Evolutionary conservation across 176 grass and related monocot genomes (phyloP).

Genomic region (Zoysia pacifica): DNA sequence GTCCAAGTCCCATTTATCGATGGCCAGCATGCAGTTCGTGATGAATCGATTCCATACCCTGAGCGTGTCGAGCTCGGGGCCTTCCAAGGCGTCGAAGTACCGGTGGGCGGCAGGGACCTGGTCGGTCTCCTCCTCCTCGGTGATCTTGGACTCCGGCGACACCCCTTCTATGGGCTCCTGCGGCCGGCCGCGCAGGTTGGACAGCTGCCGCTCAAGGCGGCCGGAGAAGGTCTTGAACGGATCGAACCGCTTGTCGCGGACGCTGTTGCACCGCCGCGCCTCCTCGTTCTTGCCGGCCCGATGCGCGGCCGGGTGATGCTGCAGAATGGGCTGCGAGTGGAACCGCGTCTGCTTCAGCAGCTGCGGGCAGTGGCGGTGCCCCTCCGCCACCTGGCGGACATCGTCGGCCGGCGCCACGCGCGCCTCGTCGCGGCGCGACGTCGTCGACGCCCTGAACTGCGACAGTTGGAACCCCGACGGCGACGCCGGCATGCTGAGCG

Average conservation of each 20-base stretch:
- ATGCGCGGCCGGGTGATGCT: not conserved
- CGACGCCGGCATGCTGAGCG: constrained; percentile 68
- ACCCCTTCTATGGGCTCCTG: constrained; percentile 28
- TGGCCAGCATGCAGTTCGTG: too few relatives aligned
- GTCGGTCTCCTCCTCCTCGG: constrained; percentile 67
- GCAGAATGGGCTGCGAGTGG: constrained; percentile 68
- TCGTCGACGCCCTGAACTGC: constrained; percentile 37
- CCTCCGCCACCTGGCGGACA: not conserved
- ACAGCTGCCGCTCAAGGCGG: constrained; percentile 78
- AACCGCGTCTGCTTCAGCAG: constrained; percentile 55
- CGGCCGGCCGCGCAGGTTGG: constrained; percentile 73
- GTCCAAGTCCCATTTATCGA: too few relatives aligned
- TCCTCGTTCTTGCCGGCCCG: not conserved
- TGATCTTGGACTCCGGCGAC: constrained; percentile 9
- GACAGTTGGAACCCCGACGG: constrained; percentile 68
- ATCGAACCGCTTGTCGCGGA: constrained; percentile 70
- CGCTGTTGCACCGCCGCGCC: constrained; percentile 27
- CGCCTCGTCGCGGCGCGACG: constrained; percentile 3
- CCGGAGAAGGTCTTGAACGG: constrained; percentile 95
- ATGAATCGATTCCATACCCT: constrained; percentile 36
- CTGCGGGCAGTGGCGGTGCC: constrained; percentile 4
- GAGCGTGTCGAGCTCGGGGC: constrained; percentile 89
- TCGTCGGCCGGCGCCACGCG: constrained; percentile 7
- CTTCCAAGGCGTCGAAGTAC: constrained; percentile 91
- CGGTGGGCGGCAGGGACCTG: constrained; percentile 66